phyloP scores from a whole-genome alignment of 2,329 filamentous ascomycete species.

The Penicillium expansum region DNA sequence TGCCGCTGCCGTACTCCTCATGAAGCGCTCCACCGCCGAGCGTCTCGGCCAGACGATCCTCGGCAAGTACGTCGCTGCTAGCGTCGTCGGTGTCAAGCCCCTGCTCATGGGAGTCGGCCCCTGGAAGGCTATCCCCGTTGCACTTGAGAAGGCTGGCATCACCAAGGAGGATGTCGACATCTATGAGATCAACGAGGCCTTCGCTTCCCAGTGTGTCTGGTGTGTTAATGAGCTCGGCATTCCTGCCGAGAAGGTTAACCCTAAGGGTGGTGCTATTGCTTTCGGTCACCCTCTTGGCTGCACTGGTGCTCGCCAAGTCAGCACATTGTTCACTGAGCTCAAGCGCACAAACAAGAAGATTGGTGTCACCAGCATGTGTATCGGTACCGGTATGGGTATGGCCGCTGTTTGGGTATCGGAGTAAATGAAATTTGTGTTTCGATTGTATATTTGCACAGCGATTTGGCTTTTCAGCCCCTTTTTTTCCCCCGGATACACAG shows the following conservation, averaged over 20 bases:
- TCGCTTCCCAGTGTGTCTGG: constrained; percentile 92
- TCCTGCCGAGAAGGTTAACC: constrained; percentile 85
- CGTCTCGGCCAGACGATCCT: constrained; percentile 82
- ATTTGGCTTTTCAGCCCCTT: constrained; percentile 19
- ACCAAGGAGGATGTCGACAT: constrained; percentile 89
- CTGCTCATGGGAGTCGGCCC: constrained; percentile 95
- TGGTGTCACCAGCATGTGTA: constrained; percentile 92
- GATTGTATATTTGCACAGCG: constrained; percentile 22
- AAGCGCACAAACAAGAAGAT: constrained; percentile 79
- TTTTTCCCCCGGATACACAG: constrained; percentile 15
- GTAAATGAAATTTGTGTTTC: constrained; percentile 48
- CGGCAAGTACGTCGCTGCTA: constrained; percentile 86
- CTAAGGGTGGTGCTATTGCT: constrained; percentile 93
- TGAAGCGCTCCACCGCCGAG: constrained; percentile 90
- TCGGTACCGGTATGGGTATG: constrained; percentile 98
- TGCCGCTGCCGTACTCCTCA: constrained; percentile 89
- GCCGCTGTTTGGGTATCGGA: constrained; percentile 94
- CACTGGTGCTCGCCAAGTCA: constrained; percentile 90
- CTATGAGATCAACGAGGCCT: constrained; percentile 99
- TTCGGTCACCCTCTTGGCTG: constrained; percentile 94
- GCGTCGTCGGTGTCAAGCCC: constrained; percentile 83
- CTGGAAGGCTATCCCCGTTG: constrained; percentile 92
- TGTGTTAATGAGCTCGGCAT: constrained; percentile 85
- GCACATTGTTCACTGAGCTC: constrained; percentile 86
- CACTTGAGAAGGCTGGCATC: constrained; percentile 82